Evolutionary conservation across 169 alveolate species (phyloP).

Genomic region (Eimeria zaria): DNA sequence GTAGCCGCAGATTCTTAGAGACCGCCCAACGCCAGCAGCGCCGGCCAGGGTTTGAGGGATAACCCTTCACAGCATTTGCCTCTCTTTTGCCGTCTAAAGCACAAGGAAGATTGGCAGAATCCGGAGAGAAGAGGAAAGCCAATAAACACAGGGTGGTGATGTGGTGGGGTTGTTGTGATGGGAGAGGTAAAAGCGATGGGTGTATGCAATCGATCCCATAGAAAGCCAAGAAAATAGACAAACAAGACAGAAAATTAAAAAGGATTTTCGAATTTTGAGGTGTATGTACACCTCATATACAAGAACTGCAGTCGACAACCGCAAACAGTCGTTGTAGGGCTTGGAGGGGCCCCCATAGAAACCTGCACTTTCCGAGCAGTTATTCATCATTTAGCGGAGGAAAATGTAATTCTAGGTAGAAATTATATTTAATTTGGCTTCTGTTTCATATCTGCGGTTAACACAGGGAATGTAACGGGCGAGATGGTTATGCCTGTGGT

Average conservation of each 20-base stretch:
- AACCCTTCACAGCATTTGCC: neutral
- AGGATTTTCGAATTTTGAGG: neutral
- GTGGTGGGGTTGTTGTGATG: slow-evolving; percentile 14
- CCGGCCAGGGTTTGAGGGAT: slow-evolving; percentile 5
- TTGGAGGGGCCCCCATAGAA: slow-evolving; percentile 51
- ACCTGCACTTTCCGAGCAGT: neutral
- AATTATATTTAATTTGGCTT: neutral
- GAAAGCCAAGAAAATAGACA: neutral
- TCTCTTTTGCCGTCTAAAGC: neutral
- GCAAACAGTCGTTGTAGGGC: neutral
- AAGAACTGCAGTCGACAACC: neutral
- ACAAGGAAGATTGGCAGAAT: neutral
- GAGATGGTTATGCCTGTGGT: neutral
- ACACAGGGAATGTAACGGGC: neutral
- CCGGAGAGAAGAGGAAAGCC: neutral
- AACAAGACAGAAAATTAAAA: neutral
- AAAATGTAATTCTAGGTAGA: neutral
- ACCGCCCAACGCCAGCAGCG: neutral
- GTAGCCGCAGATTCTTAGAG: neutral
- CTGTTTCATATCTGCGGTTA: neutral
- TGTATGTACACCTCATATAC: neutral
- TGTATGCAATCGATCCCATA: neutral
- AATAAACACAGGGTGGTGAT: neutral
- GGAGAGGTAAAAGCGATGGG: neutral
- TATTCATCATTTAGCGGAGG: neutral